Conservation (phyloP, 371 early-diverging fungal species). For the Mucor sp. region DNA sequence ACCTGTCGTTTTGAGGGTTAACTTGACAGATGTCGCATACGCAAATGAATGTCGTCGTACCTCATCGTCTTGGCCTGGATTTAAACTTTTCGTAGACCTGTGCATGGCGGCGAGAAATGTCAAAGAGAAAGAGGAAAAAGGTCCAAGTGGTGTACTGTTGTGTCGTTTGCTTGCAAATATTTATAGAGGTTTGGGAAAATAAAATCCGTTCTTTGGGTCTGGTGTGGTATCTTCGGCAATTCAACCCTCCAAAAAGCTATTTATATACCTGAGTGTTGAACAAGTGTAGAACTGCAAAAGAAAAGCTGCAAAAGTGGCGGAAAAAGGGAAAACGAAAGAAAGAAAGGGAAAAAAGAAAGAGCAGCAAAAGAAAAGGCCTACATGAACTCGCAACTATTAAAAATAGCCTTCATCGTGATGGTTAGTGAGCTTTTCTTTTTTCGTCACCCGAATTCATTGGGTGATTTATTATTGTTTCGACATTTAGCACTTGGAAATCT, state of each 20-base stretch:
- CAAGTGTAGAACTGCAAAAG: neutral
- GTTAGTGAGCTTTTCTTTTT: no score
- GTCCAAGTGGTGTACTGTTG: neutral
- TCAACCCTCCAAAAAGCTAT: neutral
- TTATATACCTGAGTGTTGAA: neutral
- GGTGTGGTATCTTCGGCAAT: neutral
- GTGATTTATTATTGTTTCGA: no score
- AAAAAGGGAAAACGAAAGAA: neutral
- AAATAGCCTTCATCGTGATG: neutral
- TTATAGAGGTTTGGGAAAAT: neutral
- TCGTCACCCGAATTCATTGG: no score
- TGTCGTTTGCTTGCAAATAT: neutral
- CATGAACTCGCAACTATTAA: neutral
- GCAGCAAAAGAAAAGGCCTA: neutral
- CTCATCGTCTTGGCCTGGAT: slow-evolving; percentile 22
- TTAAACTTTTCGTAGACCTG: slow-evolving; percentile 10
- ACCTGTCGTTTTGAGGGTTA: slow-evolving; percentile 13
- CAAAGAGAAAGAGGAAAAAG: neutral
- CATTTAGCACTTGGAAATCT: no score
- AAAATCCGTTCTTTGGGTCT: neutral
- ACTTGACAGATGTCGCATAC: neutral
- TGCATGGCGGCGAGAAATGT: neutral
- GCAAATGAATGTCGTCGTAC: slow-evolving; percentile 1
- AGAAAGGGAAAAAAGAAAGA: neutral
- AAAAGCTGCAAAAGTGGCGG: neutral